These are phyloP conservation scores for Yamadazyma philogaea DNA, from an alignment of 805 yeast genomes.

Conservation along the genomic window DNA sequence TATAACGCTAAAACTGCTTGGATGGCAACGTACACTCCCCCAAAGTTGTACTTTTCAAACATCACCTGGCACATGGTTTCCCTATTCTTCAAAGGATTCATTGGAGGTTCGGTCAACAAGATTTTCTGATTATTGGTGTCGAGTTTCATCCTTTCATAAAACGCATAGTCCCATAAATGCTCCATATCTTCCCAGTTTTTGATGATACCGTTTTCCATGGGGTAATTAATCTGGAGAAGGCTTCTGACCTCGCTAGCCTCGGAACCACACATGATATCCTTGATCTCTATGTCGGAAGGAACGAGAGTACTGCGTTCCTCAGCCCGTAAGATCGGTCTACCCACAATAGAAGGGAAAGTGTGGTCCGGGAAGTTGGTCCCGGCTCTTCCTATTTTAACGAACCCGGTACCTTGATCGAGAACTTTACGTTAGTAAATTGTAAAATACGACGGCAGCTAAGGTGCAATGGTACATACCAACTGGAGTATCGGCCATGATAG, in stretches of 20 bases:
- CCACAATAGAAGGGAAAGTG: conserved; percentile 96
- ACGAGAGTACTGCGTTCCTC: conserved; percentile 70
- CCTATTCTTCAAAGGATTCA: conserved; percentile 90
- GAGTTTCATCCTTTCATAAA: conserved; percentile 83
- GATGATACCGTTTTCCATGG: conserved; percentile 98
- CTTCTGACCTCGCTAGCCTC: conserved; percentile 92
- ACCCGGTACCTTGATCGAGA: conserved; percentile 98
- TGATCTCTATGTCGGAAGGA: conserved; percentile 68
- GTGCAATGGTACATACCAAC: conserved; percentile 6
- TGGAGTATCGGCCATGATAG: conserved; percentile 10
- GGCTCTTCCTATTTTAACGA: conserved; percentile 94
- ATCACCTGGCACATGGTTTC: conserved; percentile 89
- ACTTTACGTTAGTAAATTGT: conserved; percentile 44
- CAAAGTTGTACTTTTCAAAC: conserved; percentile 87
- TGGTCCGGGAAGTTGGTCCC: conserved; percentile 96
- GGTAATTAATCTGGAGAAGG: conserved; percentile 88
- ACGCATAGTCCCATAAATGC: conserved; percentile 96
- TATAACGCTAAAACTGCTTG: conserved; percentile 98
- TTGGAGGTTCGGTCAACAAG: conserved; percentile 93
- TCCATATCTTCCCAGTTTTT: conserved; percentile 99
- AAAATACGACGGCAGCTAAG: not conserved
- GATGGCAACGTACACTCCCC: conserved; percentile 92
- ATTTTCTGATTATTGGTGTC: conserved; percentile 75
- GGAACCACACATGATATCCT: conserved; percentile 96
- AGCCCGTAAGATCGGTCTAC: conserved; percentile 94